phyloP scores from a whole-genome alignment of 495 filamentous ascomycete species.

The Neurospora hispaniola region DNA sequence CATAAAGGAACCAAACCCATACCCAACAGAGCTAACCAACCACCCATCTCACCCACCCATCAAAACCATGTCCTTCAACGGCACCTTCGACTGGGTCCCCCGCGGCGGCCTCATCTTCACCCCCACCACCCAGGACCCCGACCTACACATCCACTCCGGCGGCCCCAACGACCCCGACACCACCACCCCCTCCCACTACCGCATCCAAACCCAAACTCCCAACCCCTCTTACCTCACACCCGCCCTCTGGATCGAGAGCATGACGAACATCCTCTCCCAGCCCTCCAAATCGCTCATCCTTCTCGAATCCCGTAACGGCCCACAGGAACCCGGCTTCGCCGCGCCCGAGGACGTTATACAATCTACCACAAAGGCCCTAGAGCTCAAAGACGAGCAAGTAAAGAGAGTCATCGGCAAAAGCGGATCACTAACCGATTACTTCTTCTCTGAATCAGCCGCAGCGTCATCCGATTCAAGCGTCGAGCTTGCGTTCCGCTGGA shows the following conservation, averaged over 20 bases:
- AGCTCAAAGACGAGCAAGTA: background rate
- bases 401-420: background rate
- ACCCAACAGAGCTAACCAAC: too few species aligned
- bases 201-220: background rate
- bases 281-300: background rate
- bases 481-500: background rate
- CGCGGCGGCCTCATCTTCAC: background rate
- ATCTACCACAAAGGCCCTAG: fast-evolving
- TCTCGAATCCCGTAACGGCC: background rate
- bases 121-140: background rate
- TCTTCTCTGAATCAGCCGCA: background rate
- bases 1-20: too few species aligned
- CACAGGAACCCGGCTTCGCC: background rate
- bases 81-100: background rate
- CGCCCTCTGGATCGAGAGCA: background rate
- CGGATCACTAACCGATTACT: background rate
- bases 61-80: background rate
- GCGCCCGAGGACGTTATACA: background rate
- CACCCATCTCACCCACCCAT: background rate
- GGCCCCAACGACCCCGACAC: background rate
- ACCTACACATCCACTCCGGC: background rate
- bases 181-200: background rate
- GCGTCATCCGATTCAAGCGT: background rate
- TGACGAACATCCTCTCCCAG: background rate
- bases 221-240: background rate